Base-by-base conservation (phyloP, 2,329 filamentous ascomycete species). In the Pseudogymnoascus sp. region DNA sequence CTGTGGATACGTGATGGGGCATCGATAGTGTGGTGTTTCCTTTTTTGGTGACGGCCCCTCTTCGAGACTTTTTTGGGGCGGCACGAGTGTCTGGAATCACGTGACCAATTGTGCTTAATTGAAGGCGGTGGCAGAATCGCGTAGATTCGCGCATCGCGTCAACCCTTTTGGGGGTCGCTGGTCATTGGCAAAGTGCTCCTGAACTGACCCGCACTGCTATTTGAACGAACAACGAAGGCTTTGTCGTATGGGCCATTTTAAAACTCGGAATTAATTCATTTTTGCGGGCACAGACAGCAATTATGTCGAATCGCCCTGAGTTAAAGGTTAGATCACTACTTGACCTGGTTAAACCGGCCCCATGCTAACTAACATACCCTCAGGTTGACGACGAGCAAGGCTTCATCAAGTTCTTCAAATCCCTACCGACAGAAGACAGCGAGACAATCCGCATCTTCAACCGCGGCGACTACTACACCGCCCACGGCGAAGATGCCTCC, bases 381-480 rank as follows among this genome's bases (percentile, higher is more conserved):
- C 25, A 55, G 89, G 91, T 97, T 73, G 95, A 99, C 72, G 94
- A 99, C 73, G 94, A 99, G 79, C 87, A 88, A 72, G 92, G 93
- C 68, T 99, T 99, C 80, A 97, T 97, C 78, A 91, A 88, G 69
- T 96, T 92, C 78, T 99, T 95, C 81, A 93, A 93, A 69, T 88
- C 87, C n/a, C 82, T 99, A 2, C 86, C 91, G 5, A 71, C 79
- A 12, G 85, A 86, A 61, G 84, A 86, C 68, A 82, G 86, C 39
- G 88, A 90, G 62, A 92, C 91, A 0, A 82, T 99, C 61, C 88
- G 94, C 61, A 88, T 99, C 64, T 97, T 97, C 72, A 92, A 97
- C 71, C 86, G 94, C 67, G 89, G 90, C 36, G 94, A 99, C 73
- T 99, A 88, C 83, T 97, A 97, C 75, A 96, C 93, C 5, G 90